Conservation (phyloP, 2,329 filamentous ascomycete species). For the Xylariomycetidae sp. region DNA sequence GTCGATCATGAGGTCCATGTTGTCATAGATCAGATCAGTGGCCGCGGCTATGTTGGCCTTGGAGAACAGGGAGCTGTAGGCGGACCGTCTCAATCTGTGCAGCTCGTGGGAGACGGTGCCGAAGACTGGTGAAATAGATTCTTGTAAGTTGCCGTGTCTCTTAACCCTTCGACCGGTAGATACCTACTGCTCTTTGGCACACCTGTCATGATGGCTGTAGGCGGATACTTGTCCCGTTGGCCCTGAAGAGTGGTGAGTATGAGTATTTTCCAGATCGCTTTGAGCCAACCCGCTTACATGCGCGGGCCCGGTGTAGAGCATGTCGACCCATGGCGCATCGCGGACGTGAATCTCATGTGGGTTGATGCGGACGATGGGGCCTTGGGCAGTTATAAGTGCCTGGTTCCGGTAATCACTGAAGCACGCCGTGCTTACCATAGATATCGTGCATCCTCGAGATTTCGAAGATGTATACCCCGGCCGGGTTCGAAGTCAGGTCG, state of each 20-base stretch:
- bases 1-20: conserved; percentile 1
- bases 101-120: conserved; percentile 2
- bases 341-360: conserved; percentile 41
- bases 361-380: conserved; percentile 46
- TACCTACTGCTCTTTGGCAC: conserved; percentile 1
- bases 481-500: conserved; percentile 37
- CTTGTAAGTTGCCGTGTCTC: neutral
- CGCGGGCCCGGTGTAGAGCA: conserved; percentile 1
- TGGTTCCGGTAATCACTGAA: neutral
- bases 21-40: conserved; percentile 2
- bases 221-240: conserved; percentile 5
- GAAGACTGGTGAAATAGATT: conserved; percentile 3
- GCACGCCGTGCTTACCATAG: conserved; percentile 9
- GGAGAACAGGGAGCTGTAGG: conserved; percentile 3
- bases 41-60: conserved; percentile 2
- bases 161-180: neutral
- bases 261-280: too few relatives aligned
- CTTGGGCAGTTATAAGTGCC: conserved; percentile 29
- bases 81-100: conserved; percentile 1
- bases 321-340: conserved; percentile 11
- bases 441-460: conserved; percentile 7
- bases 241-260: too few relatives aligned
- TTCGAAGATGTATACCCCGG: conserved; percentile 13
- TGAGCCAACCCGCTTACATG: neutral
- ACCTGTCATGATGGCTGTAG: conserved; percentile 1